These are phyloP conservation scores for Amoebophrya sp. DNA, from an alignment of 169 alveolate genomes.

Conservation along the genomic window DNA sequence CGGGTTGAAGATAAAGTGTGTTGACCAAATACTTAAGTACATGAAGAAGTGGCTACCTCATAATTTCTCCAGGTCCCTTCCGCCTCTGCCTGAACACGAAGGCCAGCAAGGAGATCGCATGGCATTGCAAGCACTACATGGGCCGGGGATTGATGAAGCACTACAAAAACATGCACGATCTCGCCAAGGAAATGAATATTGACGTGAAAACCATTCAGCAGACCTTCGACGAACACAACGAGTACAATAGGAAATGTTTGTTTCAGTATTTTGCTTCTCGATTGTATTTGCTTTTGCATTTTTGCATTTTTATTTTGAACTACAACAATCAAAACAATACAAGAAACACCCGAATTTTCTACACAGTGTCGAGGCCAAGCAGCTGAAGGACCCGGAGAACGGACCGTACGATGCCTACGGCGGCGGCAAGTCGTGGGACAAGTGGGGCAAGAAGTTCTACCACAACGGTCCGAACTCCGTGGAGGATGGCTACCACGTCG, in stretches of 20 bases:
- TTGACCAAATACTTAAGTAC: too few species aligned
- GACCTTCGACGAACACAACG: conserved; percentile 49
- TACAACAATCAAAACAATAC: not conserved
- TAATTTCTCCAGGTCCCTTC: too few species aligned
- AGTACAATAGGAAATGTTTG: too few species aligned
- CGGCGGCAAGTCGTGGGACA: conserved; percentile 41
- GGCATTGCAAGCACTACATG: conserved; percentile 46
- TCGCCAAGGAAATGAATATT: conserved; percentile 20
- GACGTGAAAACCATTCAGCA: conserved; percentile 27
- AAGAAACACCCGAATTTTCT: not conserved
- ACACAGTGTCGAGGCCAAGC: conserved; percentile 2
- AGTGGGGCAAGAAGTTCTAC: conserved; percentile 45
- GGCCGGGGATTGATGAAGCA: conserved; percentile 36
- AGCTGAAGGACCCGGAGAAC: conserved; percentile 37
- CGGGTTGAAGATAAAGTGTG: too few species aligned
- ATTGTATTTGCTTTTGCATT: not conserved
- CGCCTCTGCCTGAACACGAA: conserved; percentile 45
- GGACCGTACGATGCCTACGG: conserved; percentile 36
- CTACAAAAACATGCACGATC: conserved; percentile 32
- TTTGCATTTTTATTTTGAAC: too few species aligned
- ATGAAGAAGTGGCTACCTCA: too few species aligned
- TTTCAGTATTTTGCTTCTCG: not conserved
- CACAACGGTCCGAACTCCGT: conserved; percentile 41
- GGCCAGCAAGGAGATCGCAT: conserved; percentile 38
- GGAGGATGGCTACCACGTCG: conserved; percentile 49